A percentile compares a stretch with the other conserved stretches of the same genome.
These are phyloP conservation scores for Castanospermum australe DNA, from an alignment of 306 rosid species.

Conservation along the genomic window DNA sequence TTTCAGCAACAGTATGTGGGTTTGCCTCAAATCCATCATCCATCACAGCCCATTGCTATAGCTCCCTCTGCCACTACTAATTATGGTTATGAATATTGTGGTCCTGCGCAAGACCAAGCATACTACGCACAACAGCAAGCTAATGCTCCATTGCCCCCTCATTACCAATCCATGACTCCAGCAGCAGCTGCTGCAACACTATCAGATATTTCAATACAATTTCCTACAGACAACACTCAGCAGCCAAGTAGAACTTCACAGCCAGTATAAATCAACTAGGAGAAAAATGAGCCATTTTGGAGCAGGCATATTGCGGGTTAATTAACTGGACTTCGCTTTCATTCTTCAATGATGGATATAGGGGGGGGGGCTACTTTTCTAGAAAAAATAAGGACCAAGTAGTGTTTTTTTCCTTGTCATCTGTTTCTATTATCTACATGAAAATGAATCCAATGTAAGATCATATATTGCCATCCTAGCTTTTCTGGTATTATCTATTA, in stretches of 20 bases:
- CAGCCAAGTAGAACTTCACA: constrained; percentile 46
- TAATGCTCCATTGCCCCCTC: constrained; percentile 45
- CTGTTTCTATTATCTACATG: background rate
- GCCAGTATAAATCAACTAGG: constrained; percentile 10
- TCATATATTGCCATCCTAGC: background rate
- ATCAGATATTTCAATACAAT: constrained; percentile 63
- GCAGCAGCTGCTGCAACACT: constrained; percentile 54
- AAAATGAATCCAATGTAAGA: constrained; percentile 8
- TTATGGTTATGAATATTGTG: constrained; percentile 54
- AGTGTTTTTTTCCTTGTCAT: background rate
- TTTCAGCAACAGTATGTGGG: constrained; percentile 65
- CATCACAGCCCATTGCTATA: constrained; percentile 47
- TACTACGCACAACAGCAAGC: constrained; percentile 54
- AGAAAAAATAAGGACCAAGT: background rate
- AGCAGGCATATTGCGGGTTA: background rate
- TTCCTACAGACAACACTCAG: constrained; percentile 44
- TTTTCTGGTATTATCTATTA: background rate
- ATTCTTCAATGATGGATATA: background rate
- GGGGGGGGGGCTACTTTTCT: background rate
- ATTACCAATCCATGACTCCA: constrained; percentile 70
- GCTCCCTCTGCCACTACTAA: constrained; percentile 50
- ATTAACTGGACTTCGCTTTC: background rate
- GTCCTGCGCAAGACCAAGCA: constrained; percentile 45
- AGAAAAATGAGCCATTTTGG: background rate
- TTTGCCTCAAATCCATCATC: constrained; percentile 56